phyloP scores from a whole-genome alignment of 2,329 filamentous ascomycete species.

The Monilinia vaccinii-corymbosi region DNA sequence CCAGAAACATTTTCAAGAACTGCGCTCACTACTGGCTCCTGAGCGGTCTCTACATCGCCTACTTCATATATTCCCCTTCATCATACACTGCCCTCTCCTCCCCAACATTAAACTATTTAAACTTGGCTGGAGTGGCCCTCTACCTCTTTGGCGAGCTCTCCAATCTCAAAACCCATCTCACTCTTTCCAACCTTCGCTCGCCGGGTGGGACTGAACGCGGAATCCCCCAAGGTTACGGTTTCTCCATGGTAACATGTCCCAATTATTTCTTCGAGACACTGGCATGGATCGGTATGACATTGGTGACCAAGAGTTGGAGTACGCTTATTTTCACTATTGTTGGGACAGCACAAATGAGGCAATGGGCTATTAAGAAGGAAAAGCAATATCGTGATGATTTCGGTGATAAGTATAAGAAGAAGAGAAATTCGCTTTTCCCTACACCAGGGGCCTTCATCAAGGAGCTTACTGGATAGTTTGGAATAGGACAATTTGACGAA shows the following conservation, averaged over 20 bases:
- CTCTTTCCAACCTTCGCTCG: constrained; percentile 67
- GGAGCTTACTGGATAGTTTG: constrained; percentile 10
- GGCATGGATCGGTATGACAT: constrained; percentile 74
- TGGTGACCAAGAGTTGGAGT: constrained; percentile 71
- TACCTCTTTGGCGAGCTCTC: constrained; percentile 70
- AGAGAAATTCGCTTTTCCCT: constrained; percentile 74
- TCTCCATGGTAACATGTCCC: constrained; percentile 81
- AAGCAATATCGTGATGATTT: constrained; percentile 82
- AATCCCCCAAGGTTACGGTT: constrained; percentile 79
- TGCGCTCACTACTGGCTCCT: constrained; percentile 87
- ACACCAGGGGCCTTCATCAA: constrained; percentile 14
- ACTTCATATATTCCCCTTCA: constrained; percentile 73
- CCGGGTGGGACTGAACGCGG: constrained; percentile 76
- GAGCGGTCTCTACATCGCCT: constrained; percentile 71
- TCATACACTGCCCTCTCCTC: constrained; percentile 49
- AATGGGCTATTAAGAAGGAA: constrained; percentile 91
- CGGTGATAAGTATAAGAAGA: constrained; percentile 89
- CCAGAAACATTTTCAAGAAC: constrained; percentile 88
- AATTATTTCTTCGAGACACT: constrained; percentile 94
- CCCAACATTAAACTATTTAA: constrained; percentile 36
- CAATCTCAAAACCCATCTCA: constrained; percentile 73
- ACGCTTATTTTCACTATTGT: constrained; percentile 68
- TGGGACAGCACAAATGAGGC: constrained; percentile 69
- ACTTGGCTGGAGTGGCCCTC: constrained; percentile 60
- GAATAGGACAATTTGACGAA: neutral